Evolutionary conservation across 1,139 yeast species (phyloP).

Genomic region (Wickerhamiella pararugosa): DNA sequence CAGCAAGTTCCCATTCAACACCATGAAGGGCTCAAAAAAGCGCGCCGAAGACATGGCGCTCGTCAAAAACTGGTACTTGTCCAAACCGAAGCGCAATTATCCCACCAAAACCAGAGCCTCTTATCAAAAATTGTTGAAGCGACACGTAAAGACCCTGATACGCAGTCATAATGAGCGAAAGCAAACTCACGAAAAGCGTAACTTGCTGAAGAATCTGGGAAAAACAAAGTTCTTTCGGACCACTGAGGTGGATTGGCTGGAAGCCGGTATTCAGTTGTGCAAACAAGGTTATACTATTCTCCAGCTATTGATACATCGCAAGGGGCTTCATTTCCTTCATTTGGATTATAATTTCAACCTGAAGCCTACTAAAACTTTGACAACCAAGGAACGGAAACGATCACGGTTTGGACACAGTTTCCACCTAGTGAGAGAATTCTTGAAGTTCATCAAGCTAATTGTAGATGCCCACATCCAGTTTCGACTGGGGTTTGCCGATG

Average conservation of each 20-base stretch:
- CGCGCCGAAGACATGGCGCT: conserved; percentile 87
- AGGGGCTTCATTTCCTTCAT: conserved; percentile 85
- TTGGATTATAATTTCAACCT: conserved; percentile 89
- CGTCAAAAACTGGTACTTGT: conserved; percentile 66
- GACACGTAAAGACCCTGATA: conserved; percentile 56
- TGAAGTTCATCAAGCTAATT: conserved; percentile 63
- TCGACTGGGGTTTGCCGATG: conserved; percentile 79
- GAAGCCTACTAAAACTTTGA: conserved; percentile 90
- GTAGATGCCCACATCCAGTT: conserved; percentile 92
- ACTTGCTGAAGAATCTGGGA: conserved; percentile 51
- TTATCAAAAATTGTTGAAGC: conserved; percentile 71
- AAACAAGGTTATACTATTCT: conserved; percentile 91
- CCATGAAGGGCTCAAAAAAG: conserved; percentile 51
- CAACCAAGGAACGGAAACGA: conserved; percentile 91
- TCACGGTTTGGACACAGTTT: conserved; percentile 96
- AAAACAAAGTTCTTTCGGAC: conserved; percentile 80
- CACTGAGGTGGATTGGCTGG: conserved; percentile 94
- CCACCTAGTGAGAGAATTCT: conserved; percentile 78
- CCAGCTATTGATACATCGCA: conserved; percentile 73
- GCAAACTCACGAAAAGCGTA: conserved; percentile 33
- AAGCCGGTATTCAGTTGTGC: conserved; percentile 89
- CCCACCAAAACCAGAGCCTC: conserved; percentile 74
- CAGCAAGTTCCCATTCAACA: conserved; percentile 79
- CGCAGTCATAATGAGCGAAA: conserved; percentile 31
- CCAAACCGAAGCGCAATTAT: conserved; percentile 42